A percentile compares a stretch with the other conserved stretches of the same genome.
Evolutionary conservation across 75 land plant species (phyloP).

Genomic region (Selaginella tamariscina): DNA sequence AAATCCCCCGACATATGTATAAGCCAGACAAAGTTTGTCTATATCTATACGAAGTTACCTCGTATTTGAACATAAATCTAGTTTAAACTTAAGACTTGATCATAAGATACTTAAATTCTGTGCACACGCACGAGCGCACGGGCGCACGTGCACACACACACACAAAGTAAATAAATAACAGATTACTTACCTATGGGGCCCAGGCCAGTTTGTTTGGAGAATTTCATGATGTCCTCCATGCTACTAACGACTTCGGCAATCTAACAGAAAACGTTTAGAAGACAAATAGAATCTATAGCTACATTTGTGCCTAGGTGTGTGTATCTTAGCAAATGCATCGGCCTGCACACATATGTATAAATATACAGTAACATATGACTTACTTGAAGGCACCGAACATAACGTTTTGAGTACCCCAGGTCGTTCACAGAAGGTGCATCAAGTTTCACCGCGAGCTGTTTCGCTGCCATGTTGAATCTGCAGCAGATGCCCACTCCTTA

Average conservation of each 20-base stretch:
- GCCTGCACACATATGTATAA: not conserved
- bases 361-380: not conserved
- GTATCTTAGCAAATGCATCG: not conserved
- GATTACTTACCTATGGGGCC: conserved; percentile 34
- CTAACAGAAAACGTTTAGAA: conserved; percentile 9
- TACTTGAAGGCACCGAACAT: conserved; percentile 39
- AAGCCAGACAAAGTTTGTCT: no score
- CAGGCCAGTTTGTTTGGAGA: conserved; percentile 24
- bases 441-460: conserved; percentile 30
- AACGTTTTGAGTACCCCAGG: conserved; percentile 39
- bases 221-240: conserved; percentile 35
- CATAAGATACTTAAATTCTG: no score
- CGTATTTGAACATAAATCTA: no score
- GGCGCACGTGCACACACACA: no score
- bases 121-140: no score
- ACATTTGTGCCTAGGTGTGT: not conserved
- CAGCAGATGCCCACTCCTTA: no score
- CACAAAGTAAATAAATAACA: not conserved
- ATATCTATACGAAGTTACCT: no score
- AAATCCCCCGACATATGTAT: no score
- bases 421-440: conserved; percentile 41
- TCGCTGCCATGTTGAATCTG: conserved; percentile 32
- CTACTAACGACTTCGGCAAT: conserved; percentile 40
- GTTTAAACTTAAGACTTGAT: no score
- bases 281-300: not conserved